These are phyloP conservation scores for Pluteus cervinus DNA, from an alignment of 768 basidiomycete genomes.

Conservation along the genomic window DNA sequence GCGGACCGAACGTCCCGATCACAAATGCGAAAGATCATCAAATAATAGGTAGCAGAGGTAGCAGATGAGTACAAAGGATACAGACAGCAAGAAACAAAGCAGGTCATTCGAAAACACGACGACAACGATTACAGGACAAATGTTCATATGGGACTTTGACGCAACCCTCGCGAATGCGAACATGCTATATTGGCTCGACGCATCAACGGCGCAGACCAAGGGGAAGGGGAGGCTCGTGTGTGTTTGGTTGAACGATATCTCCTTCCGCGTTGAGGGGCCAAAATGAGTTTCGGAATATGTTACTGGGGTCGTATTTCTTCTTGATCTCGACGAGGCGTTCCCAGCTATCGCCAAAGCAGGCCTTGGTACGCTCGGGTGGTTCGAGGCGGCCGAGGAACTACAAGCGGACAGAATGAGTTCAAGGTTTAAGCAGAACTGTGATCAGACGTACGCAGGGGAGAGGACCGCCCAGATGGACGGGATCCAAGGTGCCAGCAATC, in stretches of 20 bases:
- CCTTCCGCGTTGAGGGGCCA: constrained; percentile 71
- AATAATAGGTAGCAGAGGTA: no score
- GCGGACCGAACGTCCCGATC: no score
- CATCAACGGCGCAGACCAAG: no score
- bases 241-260: constrained; percentile 44
- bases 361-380: constrained; percentile 50
- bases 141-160: no score
- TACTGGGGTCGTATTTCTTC: constrained; percentile 66
- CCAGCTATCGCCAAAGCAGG: constrained; percentile 76
- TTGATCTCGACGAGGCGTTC: constrained; percentile 65
- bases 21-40: no score
- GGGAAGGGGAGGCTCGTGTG: constrained; percentile 59
- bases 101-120: no score
- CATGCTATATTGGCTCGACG: no score
- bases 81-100: no score
- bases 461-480: constrained; percentile 73
- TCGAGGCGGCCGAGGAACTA: constrained; percentile 78
- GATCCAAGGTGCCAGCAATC: constrained; percentile 69
- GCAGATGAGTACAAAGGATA: no score
- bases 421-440: constrained; percentile 1
- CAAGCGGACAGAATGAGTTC: neutral
- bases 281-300: constrained; percentile 70
- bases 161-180: no score
- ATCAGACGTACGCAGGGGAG: constrained; percentile 68
- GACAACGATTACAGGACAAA: no score